Base-by-base conservation (phyloP, 306 rosid genomes). In the Canavalia ensiformis region DNA sequence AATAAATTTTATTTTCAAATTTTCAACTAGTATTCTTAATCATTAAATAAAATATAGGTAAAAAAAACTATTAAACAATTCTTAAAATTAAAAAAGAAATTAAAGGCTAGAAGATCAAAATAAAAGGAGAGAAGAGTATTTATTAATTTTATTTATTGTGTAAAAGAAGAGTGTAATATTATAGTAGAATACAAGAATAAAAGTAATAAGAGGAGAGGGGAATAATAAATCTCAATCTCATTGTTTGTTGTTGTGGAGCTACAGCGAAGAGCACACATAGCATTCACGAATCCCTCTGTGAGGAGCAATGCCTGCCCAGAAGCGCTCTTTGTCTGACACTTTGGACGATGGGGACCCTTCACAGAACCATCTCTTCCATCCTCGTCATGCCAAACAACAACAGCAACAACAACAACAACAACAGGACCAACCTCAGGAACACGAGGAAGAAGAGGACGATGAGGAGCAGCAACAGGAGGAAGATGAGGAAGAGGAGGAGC, bases 261-360 rank as follows among this genome's bases (percentile, higher is more conserved):
- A 49, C 65, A 70, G 30, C 41, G 77, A 46, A 69, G 8, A 44
- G 39, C 35, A 18, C 31, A 34, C 1, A 58, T 6, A 74, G 78
- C 73, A 10, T 59, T 75, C 49, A 62, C 55, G 62, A 77, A 70
- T 64, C 47, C 81, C 49, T 68, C 56, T 59, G 39, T 47, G 28
- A 64, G 59, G 79, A 86, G 49, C 92, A 91, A 95, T 95, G 98
- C 98, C 98, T 78, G 94, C 96, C 12, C 98, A 95, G 87, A 95
- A 95, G 90, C 98, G 97, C 28, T 86, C 94, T 10, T 52, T 80
- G 54, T 77, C 95, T 0, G 94, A 60, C 3, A 31, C 79, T 29
- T 60, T 81, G 4, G 66, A 81, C 41, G 91, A 87, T n/a, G 95
- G 84, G 9, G 94, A 88, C 79, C 31, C 87, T 67, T 59, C 87